phyloP scores from a whole-genome alignment of 2,329 filamentous ascomycete species.

The Pseudopyrenochaeta lycopersici region DNA sequence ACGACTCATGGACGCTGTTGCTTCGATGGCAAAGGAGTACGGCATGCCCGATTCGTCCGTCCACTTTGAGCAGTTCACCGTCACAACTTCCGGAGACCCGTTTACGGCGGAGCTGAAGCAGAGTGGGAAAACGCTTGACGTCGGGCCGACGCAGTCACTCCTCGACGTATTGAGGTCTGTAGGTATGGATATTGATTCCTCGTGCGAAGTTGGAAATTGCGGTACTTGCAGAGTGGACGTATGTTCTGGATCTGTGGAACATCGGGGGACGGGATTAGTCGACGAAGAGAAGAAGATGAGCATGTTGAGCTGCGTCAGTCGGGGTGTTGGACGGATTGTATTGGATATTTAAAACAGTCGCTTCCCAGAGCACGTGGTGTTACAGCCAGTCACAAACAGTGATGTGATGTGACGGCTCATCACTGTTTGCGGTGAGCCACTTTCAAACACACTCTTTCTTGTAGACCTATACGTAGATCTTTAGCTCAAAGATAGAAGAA shows the following conservation, averaged over 20 bases:
- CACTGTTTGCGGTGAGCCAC: too few relatives aligned
- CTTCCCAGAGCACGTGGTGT: too few relatives aligned
- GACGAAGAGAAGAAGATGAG: constrained; percentile 46
- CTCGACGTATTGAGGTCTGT: constrained; percentile 52
- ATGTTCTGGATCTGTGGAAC: constrained; percentile 49
- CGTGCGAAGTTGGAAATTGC: constrained; percentile 56
- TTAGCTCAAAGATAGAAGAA: too few relatives aligned
- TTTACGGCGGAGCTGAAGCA: constrained; percentile 66
- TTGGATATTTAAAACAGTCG: constrained; percentile 44
- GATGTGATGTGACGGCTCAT: too few relatives aligned
- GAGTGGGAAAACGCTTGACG: constrained; percentile 54
- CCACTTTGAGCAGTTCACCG: constrained; percentile 69
- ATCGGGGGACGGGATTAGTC: constrained; percentile 50
- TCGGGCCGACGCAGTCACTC: constrained; percentile 52
- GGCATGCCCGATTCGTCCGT: constrained; percentile 61
- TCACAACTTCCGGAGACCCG: constrained; percentile 64
- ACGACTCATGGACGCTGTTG: constrained; percentile 65
- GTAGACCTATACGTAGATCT: too few relatives aligned
- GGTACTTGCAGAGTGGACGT: constrained; percentile 54
- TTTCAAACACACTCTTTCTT: too few relatives aligned
- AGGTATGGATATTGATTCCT: constrained; percentile 56
- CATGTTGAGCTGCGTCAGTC: constrained; percentile 51
- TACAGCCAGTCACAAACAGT: too few relatives aligned
- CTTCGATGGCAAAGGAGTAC: constrained; percentile 50
- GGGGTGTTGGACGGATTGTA: constrained; percentile 44